Base-by-base conservation (phyloP, 305 asterid species). In the Fraxinus velutina region DNA sequence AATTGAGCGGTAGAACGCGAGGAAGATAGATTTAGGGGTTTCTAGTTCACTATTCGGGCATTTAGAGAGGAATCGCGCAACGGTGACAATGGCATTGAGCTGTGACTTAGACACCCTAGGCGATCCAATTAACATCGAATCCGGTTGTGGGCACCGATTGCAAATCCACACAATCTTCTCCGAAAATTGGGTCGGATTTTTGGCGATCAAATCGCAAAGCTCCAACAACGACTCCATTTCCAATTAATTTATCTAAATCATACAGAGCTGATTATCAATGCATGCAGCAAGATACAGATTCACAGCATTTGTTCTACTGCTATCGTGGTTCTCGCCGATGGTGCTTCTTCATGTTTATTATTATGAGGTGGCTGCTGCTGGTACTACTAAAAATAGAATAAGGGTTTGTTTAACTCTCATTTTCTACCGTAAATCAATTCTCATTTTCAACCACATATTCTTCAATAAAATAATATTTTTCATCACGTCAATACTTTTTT, bases 141-240 rank as follows among this genome's bases (percentile, higher is more conserved):
- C 97, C 36, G 92, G 85, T 81, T 93, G 86, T 81, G 98, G 99
- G 75, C 99, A 96, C 57, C 98, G 92, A 84, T 91, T 87, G 89
- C 98, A 96, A 81, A 96, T 90, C 98, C 98, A 93, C 10, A 85
- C 86, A 82, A 96, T 83, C 82, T 96, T 94, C 12, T 90, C 91
- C 0, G 83, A 73, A 82, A 91, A 96, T 83, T 89, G 92, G 77
- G 78, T 21, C 33, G 98, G 98, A 39, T 87, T 88, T 71, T 90
- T 85, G 37, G 91, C 92, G 83, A 96, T 92, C 84, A 96, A 82
- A 86, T 96, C 99, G 81, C 97, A 94, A 4, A 96, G 94, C 93
- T 94, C 95, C 82, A 87, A 82, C 89, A 94, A 81, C 79, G 98
- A 81, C 79, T 96, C 98, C 98, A 95, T 93, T 62, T 62, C n/a